phyloP scores from a whole-genome alignment of 345 rosid species.

The Hibiscus tridactylites region DNA sequence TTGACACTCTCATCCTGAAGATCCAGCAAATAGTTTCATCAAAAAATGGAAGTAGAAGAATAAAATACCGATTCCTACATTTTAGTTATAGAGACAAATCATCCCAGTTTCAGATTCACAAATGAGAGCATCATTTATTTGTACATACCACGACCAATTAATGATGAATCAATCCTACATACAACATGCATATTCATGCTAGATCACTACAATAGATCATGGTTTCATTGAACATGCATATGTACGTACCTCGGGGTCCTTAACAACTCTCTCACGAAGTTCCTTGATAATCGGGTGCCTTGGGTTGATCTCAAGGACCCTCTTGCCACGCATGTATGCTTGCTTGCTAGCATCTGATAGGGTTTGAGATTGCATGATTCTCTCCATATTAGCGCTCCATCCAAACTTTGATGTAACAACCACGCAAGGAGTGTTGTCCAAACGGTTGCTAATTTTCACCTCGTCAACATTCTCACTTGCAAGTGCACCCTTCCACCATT shows the following conservation, averaged over 20 bases:
- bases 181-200: neutral
- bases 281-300: constrained; percentile 95
- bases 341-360: constrained; percentile 83
- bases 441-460: constrained; percentile 82
- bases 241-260: constrained; percentile 66
- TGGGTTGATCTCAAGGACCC: constrained; percentile 95
- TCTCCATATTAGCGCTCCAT: constrained; percentile 98
- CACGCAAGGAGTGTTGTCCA: constrained; percentile 91
- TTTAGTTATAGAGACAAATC: neutral
- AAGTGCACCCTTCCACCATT: constrained; percentile 84
- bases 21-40: neutral
- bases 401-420: constrained; percentile 93
- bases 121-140: neutral
- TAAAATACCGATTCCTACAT: neutral
- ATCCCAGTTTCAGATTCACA: neutral
- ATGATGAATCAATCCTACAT: neutral
- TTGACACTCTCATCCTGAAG: constrained; percentile 63
- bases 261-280: constrained; percentile 79
- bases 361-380: constrained; percentile 98
- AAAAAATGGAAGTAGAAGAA: neutral
- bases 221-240: neutral
- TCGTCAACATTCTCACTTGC: constrained; percentile 55
- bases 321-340: constrained; percentile 90
- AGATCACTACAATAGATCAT: neutral
- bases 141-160: neutral